Percentiles rank a stretch among this genome's conserved stretches.
These are phyloP conservation scores for Cryptococcus maquisensis DNA, from an alignment of 1,284 basidiomycete species.

Conservation along the genomic window DNA sequence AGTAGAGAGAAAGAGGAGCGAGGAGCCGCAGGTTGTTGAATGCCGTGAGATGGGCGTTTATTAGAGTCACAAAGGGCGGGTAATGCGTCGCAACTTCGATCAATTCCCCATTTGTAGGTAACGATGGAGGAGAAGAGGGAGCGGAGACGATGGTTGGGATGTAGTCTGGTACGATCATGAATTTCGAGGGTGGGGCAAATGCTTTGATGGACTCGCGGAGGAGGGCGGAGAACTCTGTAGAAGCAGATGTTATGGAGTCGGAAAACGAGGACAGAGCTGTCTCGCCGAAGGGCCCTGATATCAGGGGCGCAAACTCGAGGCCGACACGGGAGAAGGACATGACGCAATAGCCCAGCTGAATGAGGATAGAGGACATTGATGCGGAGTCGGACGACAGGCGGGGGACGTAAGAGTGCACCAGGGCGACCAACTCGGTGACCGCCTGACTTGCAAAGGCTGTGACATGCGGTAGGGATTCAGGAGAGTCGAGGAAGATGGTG, in stretches of 20 bases:
- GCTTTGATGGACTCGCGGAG: constrained; percentile 28
- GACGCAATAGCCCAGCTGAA: constrained; percentile 87
- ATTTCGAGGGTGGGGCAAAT: constrained; percentile 22
- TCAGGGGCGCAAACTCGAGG: constrained; percentile 67
- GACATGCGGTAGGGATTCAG: constrained; percentile 41
- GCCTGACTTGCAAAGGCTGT: constrained; percentile 55
- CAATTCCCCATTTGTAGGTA: constrained; percentile 8
- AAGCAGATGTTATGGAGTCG: constrained; percentile 50
- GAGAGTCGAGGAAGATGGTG: constrained; percentile 64
- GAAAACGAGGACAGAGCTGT: constrained; percentile 55
- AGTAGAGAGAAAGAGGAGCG: constrained; percentile 61
- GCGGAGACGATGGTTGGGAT: constrained; percentile 10
- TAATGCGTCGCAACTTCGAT: constrained; percentile 60
- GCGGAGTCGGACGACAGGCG: constrained; percentile 57
- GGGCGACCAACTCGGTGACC: constrained; percentile 56
- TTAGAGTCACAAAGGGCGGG: constrained; percentile 68
- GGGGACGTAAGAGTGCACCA: constrained; percentile 50
- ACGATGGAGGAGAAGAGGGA: constrained; percentile 7
- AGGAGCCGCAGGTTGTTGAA: constrained; percentile 78
- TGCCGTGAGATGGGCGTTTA: constrained; percentile 68
- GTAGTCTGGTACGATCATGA: constrained; percentile 40
- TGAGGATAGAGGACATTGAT: constrained; percentile 74
- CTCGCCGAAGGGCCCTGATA: constrained; percentile 62
- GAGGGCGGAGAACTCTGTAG: constrained; percentile 26
- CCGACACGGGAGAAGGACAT: constrained; percentile 90